Conservation (phyloP, 2,329 filamentous ascomycete genomes). For the Chaetothyriales sp. region DNA sequence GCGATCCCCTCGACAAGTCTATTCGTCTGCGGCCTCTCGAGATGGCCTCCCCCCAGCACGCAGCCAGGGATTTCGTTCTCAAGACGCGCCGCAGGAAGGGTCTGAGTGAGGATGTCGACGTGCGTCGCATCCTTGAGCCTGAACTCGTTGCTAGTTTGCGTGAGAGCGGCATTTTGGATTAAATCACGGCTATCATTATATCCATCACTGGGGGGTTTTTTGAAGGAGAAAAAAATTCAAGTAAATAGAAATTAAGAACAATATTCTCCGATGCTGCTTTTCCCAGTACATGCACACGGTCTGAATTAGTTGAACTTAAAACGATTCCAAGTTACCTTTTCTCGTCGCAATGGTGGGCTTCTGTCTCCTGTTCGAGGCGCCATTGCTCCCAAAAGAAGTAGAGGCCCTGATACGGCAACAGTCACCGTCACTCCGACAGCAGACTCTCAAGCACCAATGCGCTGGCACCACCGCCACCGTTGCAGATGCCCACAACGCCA, state of each 20-base stretch:
- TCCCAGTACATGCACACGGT: no score
- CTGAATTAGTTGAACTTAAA: no score
- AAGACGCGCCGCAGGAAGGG: slow-evolving; percentile 93
- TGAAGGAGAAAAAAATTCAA: background rate
- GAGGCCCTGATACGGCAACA: background rate
- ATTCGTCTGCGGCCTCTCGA: slow-evolving; percentile 72
- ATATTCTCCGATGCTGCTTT: no score
- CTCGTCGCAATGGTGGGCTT: background rate
- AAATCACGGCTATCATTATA: background rate
- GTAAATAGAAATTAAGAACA: no score
- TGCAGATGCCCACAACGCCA: slow-evolving; percentile 90
- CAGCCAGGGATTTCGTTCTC: slow-evolving; percentile 87
- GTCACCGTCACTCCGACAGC: slow-evolving; percentile 19
- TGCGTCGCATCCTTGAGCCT: slow-evolving; percentile 90
- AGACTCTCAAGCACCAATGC: slow-evolving; percentile 72
- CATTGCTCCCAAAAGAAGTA: background rate
- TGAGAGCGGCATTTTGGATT: slow-evolving; percentile 73
- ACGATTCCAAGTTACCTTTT: background rate
- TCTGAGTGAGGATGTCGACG: slow-evolving; percentile 84
- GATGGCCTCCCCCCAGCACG: slow-evolving; percentile 74
- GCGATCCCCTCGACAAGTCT: slow-evolving; percentile 82
- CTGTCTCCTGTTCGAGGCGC: background rate
- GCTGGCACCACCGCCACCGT: slow-evolving; percentile 89
- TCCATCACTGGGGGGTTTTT: no score
- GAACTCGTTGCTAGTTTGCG: slow-evolving; percentile 80